Conservation (phyloP, 2,329 filamentous ascomycete genomes). For the Aspergillus pseudoglaucus region DNA sequence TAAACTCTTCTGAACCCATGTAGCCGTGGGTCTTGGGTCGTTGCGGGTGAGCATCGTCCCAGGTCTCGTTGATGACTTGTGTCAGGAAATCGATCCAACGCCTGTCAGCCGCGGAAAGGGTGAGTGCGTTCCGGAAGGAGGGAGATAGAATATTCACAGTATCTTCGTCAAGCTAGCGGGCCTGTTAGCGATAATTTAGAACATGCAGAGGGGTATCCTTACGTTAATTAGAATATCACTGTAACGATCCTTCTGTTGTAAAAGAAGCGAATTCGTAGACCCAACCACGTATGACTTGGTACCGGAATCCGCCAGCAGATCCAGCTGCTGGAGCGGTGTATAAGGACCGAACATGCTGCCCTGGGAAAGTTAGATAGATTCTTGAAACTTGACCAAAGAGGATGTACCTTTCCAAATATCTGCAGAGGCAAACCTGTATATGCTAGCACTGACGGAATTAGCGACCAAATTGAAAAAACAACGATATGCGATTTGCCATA, state of each 20-base stretch:
- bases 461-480: slow-evolving; percentile 5
- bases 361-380: slow-evolving; percentile 51
- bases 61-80: slow-evolving; percentile 89
- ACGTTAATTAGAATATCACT: slow-evolving; percentile 89
- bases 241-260: slow-evolving; percentile 93
- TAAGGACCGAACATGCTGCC: slow-evolving; percentile 95
- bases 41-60: slow-evolving; percentile 85
- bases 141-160: slow-evolving; percentile 77
- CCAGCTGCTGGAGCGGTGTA: slow-evolving; percentile 90
- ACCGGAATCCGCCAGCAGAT: slow-evolving; percentile 83
- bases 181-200: background rate
- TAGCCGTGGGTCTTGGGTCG: slow-evolving; percentile 94
- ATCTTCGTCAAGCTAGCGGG: slow-evolving; percentile 66
- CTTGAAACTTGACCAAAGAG: background rate
- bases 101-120: slow-evolving; percentile 77
- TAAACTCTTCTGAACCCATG: slow-evolving; percentile 93
- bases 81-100: slow-evolving; percentile 96
- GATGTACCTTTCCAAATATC: slow-evolving; percentile 75
- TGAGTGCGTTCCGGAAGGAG: slow-evolving; percentile 67
- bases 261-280: slow-evolving; percentile 86
- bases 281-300: slow-evolving; percentile 98
- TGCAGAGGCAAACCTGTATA: slow-evolving; percentile 95
- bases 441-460: slow-evolving; percentile 56
- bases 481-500: slow-evolving; percentile 23
- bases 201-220: too few relatives aligned